phyloP scores from a whole-genome alignment of 2,329 filamentous ascomycete genomes.

The Remersonia thermophila region DNA sequence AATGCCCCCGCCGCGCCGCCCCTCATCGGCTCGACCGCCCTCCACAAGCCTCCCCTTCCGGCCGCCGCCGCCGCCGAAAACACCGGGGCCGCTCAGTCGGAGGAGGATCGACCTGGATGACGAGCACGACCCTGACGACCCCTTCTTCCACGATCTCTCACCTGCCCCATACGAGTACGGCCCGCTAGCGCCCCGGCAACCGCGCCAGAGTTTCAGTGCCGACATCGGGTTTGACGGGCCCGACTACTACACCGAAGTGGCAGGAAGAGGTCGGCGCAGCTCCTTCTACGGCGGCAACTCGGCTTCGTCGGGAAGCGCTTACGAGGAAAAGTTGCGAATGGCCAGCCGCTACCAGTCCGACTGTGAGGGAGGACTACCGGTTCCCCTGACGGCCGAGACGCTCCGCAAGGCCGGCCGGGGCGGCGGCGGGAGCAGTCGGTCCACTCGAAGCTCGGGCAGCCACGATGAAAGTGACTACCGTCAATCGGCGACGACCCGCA shows the following conservation, averaged over 20 bases:
- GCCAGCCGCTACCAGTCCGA: slow-evolving; percentile 42
- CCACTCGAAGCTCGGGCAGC: slow-evolving; percentile 46
- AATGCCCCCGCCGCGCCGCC: slow-evolving; percentile 34
- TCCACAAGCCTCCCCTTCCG: slow-evolving; percentile 17
- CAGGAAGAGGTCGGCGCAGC: slow-evolving; percentile 24
- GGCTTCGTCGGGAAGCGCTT: slow-evolving; percentile 22
- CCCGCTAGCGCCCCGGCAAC: slow-evolving; percentile 19
- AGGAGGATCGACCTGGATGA: slow-evolving; percentile 24
- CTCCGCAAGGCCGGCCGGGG: slow-evolving; percentile 39
- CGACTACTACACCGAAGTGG: slow-evolving; percentile 29
- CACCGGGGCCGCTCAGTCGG: slow-evolving; percentile 7
- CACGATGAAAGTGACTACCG: slow-evolving; percentile 52
- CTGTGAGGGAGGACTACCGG: slow-evolving; percentile 30
- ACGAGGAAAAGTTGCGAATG: slow-evolving; percentile 30
- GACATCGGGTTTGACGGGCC: slow-evolving; percentile 28
- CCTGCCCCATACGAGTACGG: slow-evolving; percentile 24
- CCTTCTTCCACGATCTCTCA: slow-evolving; percentile 29
- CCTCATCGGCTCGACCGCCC: slow-evolving; percentile 21
- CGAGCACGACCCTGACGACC: slow-evolving; percentile 22
- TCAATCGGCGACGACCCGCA: slow-evolving; percentile 48
- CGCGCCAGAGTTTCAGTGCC: slow-evolving; percentile 24
- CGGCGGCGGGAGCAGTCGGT: slow-evolving; percentile 38
- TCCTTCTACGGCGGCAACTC: slow-evolving; percentile 29
- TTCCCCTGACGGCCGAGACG: slow-evolving; percentile 43
- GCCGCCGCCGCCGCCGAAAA: neutral